A percentile compares a stretch with the other conserved stretches of the same genome.
These are phyloP conservation scores for Metarhizium album DNA, from an alignment of 2,329 filamentous ascomycete species.

Conservation along the genomic window DNA sequence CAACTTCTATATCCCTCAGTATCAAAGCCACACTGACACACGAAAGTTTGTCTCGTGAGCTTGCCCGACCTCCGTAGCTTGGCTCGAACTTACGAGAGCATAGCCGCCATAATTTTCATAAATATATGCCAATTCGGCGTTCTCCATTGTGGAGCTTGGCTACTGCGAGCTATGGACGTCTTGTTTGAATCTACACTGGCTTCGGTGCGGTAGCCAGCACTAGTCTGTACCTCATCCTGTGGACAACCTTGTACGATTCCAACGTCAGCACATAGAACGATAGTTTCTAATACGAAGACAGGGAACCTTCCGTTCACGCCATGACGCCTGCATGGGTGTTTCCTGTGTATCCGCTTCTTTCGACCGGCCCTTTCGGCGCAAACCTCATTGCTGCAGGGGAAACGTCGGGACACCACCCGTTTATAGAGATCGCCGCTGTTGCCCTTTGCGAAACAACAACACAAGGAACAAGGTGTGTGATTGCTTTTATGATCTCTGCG, in stretches of 20 bases:
- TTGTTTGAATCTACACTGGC: no score
- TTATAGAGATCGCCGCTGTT: no score
- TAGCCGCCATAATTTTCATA: slow-evolving; percentile 50
- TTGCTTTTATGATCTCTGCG: no score
- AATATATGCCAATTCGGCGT: slow-evolving; percentile 21
- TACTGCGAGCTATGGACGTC: slow-evolving; percentile 47
- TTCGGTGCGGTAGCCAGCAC: slow-evolving; percentile 56
- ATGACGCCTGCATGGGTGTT: slow-evolving; percentile 55
- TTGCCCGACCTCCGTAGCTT: neutral
- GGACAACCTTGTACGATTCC: slow-evolving; percentile 41
- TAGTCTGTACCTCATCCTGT: slow-evolving; percentile 61
- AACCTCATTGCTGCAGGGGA: no score
- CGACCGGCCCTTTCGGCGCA: no score
- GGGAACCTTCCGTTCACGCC: slow-evolving; percentile 50
- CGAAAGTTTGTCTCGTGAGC: slow-evolving; percentile 27
- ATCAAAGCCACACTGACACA: slow-evolving; percentile 18
- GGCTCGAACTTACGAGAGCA: neutral
- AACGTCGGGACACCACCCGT: no score
- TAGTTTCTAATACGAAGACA: no score
- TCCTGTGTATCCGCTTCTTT: no score
- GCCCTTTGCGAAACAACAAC: no score
- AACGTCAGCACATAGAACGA: slow-evolving; percentile 21
- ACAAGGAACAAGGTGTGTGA: no score
- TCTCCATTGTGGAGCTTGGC: slow-evolving; percentile 52
- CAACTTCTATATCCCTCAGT: neutral